Base-by-base conservation (phyloP, 2,329 filamentous ascomycete genomes). In the Aspergillus intermedius region DNA sequence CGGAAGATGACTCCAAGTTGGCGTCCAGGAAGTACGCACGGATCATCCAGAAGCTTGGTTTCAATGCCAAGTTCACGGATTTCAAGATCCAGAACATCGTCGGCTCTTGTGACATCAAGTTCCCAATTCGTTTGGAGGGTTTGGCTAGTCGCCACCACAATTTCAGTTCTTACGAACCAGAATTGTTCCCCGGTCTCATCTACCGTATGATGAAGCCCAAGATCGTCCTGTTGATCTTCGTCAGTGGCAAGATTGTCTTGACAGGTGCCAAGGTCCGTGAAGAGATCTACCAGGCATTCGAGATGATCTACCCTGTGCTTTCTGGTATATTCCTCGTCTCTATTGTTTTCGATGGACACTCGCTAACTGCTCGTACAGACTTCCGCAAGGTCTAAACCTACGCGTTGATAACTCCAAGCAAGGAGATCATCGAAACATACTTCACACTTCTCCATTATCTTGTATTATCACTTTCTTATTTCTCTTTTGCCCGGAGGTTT, bases 61-160 rank as follows among this genome's bases (percentile, higher is more conserved):
- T 98, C 80, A 95, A 96, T 61, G 91, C 93, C 64, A 96, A 96
- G 82, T 97, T 98, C 74, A 96, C 91, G 59, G 93, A 98, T 72
- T 98, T 98, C 77, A 98, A 97, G 82, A 98, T 98, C 65, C 91
- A 96, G 78, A 98, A 98, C 74, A 97, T 98, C 57, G 93, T 98
- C 58, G 93, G 93, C 56, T 95, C 90, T 52, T 97, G 91, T 72
- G 93, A 98, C 69, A 96, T 98, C 80, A 96, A 96, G 79, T 98
- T 98, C 76, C 93, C 93, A 47, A 96, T 98, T 61, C 89, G 93
- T 59, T 80, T 98, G 50, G 93, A 97, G 71, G 93, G 93, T 74
- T 77, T 98, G 68, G 93, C 93, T 13, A 93, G 87, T 60, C 89
- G 91, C 74, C 93, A 98, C 80, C 91, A 97, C 79, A 95, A 95